Evolutionary conservation across 441 rosid species (phyloP).

Genomic region (Pelargonium citronellum): DNA sequence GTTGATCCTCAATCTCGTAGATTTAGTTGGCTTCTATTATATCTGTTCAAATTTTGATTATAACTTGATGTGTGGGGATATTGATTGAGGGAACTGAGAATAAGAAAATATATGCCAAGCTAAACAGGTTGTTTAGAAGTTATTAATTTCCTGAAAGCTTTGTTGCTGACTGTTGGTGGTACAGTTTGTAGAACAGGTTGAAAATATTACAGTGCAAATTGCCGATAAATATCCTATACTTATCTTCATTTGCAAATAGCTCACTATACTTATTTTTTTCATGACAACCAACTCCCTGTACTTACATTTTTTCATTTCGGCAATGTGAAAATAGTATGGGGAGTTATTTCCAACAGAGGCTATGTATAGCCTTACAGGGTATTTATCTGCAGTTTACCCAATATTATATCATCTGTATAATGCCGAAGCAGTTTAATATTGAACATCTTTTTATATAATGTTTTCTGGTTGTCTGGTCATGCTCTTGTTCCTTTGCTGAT

Average conservation of each 20-base stretch:
- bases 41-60: conserved; percentile 4
- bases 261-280: too few relatives aligned
- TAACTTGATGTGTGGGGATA: not conserved
- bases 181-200: not conserved
- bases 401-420: not conserved
- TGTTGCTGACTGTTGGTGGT: conserved; percentile 3
- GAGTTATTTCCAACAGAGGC: too few relatives aligned
- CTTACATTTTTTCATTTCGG: too few relatives aligned
- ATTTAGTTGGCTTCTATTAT: conserved; percentile 1
- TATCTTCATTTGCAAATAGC: too few relatives aligned
- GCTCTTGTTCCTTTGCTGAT: not conserved
- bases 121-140: not conserved
- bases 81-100: not conserved
- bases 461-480: not conserved
- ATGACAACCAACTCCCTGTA: too few relatives aligned
- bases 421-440: not conserved
- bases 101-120: not conserved
- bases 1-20: not conserved
- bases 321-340: too few relatives aligned
- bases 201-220: not conserved
- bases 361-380: too few relatives aligned
- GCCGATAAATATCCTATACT: too few relatives aligned
- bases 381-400: too few relatives aligned
- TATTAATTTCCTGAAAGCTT: not conserved
- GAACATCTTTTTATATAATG: not conserved